Evolutionary conservation across 371 early-diverging fungal genomes (phyloP).

Genomic region (Lichtheimia ramosa): DNA sequence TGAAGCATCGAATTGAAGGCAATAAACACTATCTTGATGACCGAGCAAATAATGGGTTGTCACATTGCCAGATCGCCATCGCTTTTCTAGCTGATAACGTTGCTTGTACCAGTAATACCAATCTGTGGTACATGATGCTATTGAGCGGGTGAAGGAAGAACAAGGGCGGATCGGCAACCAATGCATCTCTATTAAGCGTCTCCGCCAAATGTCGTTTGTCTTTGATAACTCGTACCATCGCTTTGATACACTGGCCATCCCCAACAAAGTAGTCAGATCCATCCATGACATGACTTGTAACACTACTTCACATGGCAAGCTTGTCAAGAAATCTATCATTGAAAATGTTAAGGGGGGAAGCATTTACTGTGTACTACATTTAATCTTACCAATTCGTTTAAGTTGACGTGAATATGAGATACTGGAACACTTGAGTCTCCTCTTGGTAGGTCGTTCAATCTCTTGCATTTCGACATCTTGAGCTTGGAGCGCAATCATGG

Average conservation of each 20-base stretch:
- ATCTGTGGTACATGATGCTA: constrained; percentile 8
- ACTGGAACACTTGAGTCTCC: not conserved
- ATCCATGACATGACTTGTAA: constrained; percentile 10
- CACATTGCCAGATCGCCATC: constrained; percentile 38
- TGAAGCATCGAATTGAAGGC: constrained; percentile 85
- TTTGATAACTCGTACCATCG: constrained; percentile 12
- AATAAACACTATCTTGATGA: constrained; percentile 94
- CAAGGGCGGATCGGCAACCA: constrained; percentile 9
- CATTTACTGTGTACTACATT: too few relatives aligned
- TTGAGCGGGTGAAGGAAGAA: not conserved
- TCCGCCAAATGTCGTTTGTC: constrained; percentile 19
- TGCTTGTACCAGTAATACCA: constrained; percentile 41
- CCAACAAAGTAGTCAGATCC: constrained; percentile 7
- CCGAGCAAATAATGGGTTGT: constrained; percentile 60
- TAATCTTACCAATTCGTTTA: too few relatives aligned
- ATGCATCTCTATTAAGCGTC: constrained; percentile 14
- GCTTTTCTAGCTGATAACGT: constrained; percentile 30
- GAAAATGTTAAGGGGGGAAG: not conserved
- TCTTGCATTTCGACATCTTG: constrained; percentile 2
- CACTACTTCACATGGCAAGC: constrained; percentile 19
- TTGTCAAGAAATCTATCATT: constrained; percentile 11
- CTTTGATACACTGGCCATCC: constrained; percentile 5
- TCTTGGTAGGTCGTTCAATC: not conserved
- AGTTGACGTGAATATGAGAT: not conserved
- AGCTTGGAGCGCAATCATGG: constrained; percentile 1